Base-by-base conservation (phyloP, 2,329 filamentous ascomycete species). In the Trichothecium sympodiale region DNA sequence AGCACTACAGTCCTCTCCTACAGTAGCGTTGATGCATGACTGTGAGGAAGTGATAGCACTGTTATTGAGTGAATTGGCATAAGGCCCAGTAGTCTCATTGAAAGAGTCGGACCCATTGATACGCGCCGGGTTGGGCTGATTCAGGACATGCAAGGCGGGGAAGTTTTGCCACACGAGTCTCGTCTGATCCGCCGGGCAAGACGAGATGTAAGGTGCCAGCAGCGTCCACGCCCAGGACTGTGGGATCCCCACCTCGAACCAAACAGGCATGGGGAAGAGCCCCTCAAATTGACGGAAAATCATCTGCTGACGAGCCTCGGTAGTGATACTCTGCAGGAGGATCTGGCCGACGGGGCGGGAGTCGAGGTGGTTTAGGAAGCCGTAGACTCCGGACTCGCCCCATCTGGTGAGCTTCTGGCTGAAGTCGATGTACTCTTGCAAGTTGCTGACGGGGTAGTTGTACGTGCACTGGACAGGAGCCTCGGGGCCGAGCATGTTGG, bases 151-250 rank as follows among this genome's bases (percentile, higher is more conserved):
- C 13, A 91, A 61, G 0, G 72, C 68, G 0, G 84, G 85, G 61
- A 84, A 88, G 62, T 93, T 93, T 54, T 89, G 81, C 84, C 85
- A 93, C 17, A 77, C 70, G 20, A 93, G 64, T 6, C 83, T 75
- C 1, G 83, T 89, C 45, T 80, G 77, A 53, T 80, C 75, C 30
- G 59, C 61, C 0, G 85, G 84, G 55, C 85, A 93, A 5, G 69
- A 79, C 26, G 74, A 77, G 55, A 93, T 88, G 57, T 87, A 87
- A 0, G 83, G 85, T 0, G 85, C 83, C 4, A 91, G 65, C 16
- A 85, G 67, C 0, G 83, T 82, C 85, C 85, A 93, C 0, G 78
- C 74, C 83, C 84, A 93, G 0, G 79, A 84, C 55, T 93, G 85
- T 0, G 83, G 84, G 17, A 89, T 77, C 28, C 83, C 83, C 5